Evolutionary conservation across 2,329 filamentous ascomycete genomes (phyloP).

Genomic region (Nigrospora sphaerica): DNA sequence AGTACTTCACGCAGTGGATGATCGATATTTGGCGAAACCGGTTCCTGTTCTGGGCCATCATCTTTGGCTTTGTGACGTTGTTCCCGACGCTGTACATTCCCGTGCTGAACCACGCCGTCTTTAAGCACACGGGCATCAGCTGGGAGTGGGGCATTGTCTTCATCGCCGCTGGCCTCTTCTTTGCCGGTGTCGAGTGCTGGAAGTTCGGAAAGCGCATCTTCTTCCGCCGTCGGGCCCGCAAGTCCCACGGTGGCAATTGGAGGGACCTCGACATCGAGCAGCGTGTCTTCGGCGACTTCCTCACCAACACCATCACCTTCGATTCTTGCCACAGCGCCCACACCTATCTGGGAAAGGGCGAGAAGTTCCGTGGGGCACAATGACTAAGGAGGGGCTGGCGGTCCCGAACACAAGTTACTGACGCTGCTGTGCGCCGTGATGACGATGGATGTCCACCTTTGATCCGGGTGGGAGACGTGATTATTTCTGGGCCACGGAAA

Average conservation of each 20-base stretch:
- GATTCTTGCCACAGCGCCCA: not conserved
- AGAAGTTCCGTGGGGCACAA: conserved; percentile 1
- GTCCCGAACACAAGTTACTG: conserved; percentile 2
- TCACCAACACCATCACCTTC: conserved; percentile 7
- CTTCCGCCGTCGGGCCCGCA: conserved; percentile 19
- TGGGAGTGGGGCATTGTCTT: conserved; percentile 61
- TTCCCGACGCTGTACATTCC: conserved; percentile 52
- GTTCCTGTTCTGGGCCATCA: conserved; percentile 62
- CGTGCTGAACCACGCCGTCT: conserved; percentile 50
- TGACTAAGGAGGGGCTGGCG: conserved; percentile 17
- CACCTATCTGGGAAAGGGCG: not conserved
- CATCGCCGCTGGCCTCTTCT: conserved; percentile 45
- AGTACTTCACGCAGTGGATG: conserved; percentile 60
- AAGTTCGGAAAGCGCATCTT: conserved; percentile 49
- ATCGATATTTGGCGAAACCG: conserved; percentile 64
- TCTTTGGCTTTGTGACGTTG: conserved; percentile 38
- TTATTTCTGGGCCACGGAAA: too few species aligned
- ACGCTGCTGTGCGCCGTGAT: too few species aligned
- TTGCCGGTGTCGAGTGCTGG: conserved; percentile 50
- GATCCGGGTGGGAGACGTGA: too few species aligned
- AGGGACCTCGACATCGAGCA: conserved; percentile 32
- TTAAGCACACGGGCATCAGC: conserved; percentile 52
- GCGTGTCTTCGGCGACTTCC: conserved; percentile 30
- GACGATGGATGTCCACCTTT: too few species aligned
- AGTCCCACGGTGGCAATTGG: conserved; percentile 19